phyloP scores from a whole-genome alignment of 179 eudicot genomes.

The Gypsophila paniculata region DNA sequence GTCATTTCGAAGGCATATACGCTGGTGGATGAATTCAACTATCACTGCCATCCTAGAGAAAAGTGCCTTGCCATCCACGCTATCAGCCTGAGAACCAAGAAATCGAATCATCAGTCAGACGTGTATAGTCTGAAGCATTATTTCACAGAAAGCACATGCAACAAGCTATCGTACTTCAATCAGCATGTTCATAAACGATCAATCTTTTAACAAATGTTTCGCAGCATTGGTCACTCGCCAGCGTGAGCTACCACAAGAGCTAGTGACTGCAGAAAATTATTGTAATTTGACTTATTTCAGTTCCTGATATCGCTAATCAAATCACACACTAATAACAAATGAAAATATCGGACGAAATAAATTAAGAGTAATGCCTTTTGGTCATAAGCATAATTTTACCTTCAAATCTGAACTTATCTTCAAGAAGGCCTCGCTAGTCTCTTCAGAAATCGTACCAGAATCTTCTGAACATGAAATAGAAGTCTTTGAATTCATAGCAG shows the following conservation, averaged over 20 bases:
- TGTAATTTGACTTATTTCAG: neutral
- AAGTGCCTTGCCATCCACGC: conserved; percentile 48
- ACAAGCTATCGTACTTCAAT: neutral
- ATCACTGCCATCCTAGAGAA: conserved; percentile 53
- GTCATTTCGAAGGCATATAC: conserved; percentile 56
- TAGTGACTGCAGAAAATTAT: neutral
- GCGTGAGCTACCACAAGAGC: neutral
- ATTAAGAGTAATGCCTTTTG: neutral
- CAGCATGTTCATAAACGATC: neutral
- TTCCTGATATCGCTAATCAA: conserved; percentile 3
- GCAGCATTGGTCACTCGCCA: neutral
- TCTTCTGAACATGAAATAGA: conserved; percentile 47
- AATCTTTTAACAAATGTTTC: neutral
- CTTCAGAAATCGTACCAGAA: conserved; percentile 33
- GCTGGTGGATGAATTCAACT: conserved; percentile 54
- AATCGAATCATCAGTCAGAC: neutral
- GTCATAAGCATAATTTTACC: conserved; percentile 34
- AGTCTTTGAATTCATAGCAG: conserved; percentile 39
- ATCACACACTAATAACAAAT: neutral
- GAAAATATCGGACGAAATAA: neutral
- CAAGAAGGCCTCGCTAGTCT: conserved; percentile 45
- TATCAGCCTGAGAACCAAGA: conserved; percentile 36
- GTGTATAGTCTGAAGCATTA: conserved; percentile 1
- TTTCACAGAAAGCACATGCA: neutral
- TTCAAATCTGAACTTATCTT: conserved; percentile 45